Conservation (phyloP, 495 filamentous ascomycete species). For the Hypoxylon crocopeplum region DNA sequence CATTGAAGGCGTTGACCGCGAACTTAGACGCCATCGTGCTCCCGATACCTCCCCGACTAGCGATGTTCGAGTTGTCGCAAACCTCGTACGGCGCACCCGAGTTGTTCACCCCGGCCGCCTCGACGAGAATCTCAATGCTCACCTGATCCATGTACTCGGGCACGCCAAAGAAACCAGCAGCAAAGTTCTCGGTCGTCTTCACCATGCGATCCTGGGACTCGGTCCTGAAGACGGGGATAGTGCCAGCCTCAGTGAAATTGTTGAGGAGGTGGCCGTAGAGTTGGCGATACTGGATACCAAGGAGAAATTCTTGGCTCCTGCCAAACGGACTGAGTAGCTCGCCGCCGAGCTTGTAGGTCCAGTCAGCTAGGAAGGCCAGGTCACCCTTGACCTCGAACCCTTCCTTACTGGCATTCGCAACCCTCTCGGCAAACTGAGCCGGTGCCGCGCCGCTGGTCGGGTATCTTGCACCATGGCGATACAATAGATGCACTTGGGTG, state of each 20-base stretch:
- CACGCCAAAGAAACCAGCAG: constrained; percentile 49
- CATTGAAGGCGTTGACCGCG: constrained; percentile 32
- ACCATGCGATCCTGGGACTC: constrained; percentile 47
- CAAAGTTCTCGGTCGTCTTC: constrained; percentile 50
- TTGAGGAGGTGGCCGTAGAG: constrained; percentile 54
- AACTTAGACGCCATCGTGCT: constrained; percentile 34
- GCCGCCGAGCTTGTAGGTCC: constrained; percentile 59
- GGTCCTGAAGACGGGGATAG: constrained; percentile 48
- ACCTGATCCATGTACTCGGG: constrained; percentile 46
- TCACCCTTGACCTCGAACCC: constrained; percentile 51
- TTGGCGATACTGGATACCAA: constrained; percentile 49
- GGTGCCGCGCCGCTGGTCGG: constrained; percentile 37
- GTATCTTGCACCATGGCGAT: constrained; percentile 40
- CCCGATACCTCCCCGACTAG: constrained; percentile 39
- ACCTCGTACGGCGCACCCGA: constrained; percentile 42
- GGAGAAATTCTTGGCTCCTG: constrained; percentile 44
- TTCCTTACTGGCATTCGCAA: constrained; percentile 35
- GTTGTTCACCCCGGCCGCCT: constrained; percentile 38
- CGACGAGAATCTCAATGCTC: constrained; percentile 47
- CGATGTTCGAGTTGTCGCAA: constrained; percentile 44
- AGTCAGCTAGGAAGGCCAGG: constrained; percentile 58
- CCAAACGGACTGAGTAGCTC: constrained; percentile 59
- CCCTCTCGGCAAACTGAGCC: constrained; percentile 38
- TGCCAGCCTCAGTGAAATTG: constrained; percentile 44
- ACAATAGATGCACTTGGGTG: constrained; percentile 56